Evolutionary conservation across 495 filamentous ascomycete genomes (phyloP).

Genomic region (Letharia columbiana): DNA sequence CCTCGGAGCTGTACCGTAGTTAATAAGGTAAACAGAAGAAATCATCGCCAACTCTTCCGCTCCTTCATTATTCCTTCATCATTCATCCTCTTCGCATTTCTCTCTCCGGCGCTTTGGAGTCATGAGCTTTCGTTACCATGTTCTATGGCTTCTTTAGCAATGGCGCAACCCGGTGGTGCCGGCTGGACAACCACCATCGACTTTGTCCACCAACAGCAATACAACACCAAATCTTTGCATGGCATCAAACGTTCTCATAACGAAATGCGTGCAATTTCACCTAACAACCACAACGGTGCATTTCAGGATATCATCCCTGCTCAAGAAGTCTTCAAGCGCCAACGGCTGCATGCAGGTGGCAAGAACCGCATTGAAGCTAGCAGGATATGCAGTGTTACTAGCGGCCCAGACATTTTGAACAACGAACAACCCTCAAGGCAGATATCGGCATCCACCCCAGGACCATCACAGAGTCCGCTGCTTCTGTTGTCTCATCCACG

Average conservation of each 20-base stretch:
- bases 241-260: slow-evolving; percentile 16
- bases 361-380: slow-evolving; percentile 35
- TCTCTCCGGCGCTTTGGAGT: not conserved
- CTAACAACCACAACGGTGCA: not conserved
- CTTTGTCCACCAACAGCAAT: slow-evolving; percentile 17
- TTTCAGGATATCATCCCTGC: slow-evolving; percentile 9
- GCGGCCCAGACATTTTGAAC: not conserved
- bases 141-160: not conserved
- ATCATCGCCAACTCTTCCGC: not conserved
- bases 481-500: slow-evolving; percentile 53
- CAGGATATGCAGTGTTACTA: slow-evolving; percentile 27
- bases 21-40: not conserved
- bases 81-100: not conserved
- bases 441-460: slow-evolving; percentile 39
- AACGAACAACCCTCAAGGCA: slow-evolving; percentile 43
- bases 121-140: not conserved
- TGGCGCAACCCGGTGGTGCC: not conserved
- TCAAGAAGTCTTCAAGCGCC: slow-evolving; percentile 17
- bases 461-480: slow-evolving; percentile 47
- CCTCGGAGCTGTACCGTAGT: no score
- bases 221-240: slow-evolving; percentile 1
- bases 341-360: slow-evolving; percentile 25
- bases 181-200: slow-evolving; percentile 12
- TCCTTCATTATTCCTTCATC: not conserved
- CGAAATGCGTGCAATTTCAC: not conserved